phyloP scores from a whole-genome alignment of 2,329 filamentous ascomycete genomes.

The Orbilia oligospora region DNA sequence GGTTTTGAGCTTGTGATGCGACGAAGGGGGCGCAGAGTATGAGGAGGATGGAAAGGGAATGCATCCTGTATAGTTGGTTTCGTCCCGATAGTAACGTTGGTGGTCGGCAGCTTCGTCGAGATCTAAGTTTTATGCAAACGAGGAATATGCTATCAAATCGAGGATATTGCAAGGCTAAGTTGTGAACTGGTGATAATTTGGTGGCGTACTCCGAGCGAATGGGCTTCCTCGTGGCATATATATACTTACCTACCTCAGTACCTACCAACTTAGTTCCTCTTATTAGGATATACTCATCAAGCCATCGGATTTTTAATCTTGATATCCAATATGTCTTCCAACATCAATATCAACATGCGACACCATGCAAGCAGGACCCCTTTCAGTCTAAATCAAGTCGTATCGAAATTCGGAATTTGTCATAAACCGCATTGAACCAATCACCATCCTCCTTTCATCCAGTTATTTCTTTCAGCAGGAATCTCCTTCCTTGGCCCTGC shows the following conservation, averaged over 20 bases:
- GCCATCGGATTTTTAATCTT: not conserved
- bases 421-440: conserved; percentile 4
- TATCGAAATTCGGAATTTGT: conserved; percentile 35
- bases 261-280: too few relatives aligned
- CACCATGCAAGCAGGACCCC: not conserved
- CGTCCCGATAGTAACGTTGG: not conserved
- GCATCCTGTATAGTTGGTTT: not conserved
- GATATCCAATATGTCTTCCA: not conserved
- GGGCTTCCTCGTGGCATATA: not conserved
- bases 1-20: not conserved
- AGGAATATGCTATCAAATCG: not conserved
- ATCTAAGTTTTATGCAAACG: not conserved
- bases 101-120: not conserved
- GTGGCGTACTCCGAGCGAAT: not conserved
- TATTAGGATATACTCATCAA: not conserved
- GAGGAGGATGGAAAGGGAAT: conserved; percentile 12
- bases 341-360: not conserved
- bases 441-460: not conserved
- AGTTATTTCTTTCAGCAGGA: conserved; percentile 18
- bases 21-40: not conserved
- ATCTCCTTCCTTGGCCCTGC: conserved; percentile 2
- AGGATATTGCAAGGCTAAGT: not conserved
- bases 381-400: conserved; percentile 35
- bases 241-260: not conserved
- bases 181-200: not conserved